Percentiles rank a stretch among this genome's conserved stretches.
phyloP scores from a whole-genome alignment of 495 filamentous ascomycete genomes.

The Bacidia rubella region DNA sequence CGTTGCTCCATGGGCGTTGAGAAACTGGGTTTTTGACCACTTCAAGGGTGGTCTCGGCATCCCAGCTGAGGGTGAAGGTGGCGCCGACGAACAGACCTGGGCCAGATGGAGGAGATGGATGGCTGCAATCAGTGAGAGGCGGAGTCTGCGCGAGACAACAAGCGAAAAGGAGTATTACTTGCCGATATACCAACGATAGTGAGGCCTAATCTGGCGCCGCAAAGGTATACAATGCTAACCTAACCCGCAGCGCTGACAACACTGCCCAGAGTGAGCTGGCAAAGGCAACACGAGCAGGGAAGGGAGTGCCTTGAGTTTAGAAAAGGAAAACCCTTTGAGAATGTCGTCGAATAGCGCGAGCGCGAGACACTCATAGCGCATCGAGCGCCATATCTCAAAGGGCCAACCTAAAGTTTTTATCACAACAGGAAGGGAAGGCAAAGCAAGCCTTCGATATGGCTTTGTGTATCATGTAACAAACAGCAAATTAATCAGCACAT shows the following conservation, averaged over 20 bases:
- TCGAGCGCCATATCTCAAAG: too few relatives aligned
- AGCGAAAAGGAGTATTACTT: constrained; percentile 49
- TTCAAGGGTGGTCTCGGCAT: constrained; percentile 54
- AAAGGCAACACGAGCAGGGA: constrained; percentile 50
- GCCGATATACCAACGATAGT: constrained; percentile 51
- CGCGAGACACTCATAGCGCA: too few relatives aligned
- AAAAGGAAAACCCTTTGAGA: too few relatives aligned
- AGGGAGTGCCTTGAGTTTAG: constrained; percentile 48
- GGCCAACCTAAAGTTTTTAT: too few relatives aligned
- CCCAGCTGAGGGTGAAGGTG: constrained; percentile 34
- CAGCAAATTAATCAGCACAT: too few relatives aligned
- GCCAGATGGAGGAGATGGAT: constrained; percentile 47
- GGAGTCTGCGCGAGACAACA: constrained; percentile 47
- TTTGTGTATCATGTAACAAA: too few relatives aligned
- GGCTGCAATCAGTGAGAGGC: constrained; percentile 36
- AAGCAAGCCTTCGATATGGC: too few relatives aligned
- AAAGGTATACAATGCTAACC: neutral
- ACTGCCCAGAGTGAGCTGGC: constrained; percentile 56
- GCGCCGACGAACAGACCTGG: constrained; percentile 42
- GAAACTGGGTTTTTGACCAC: constrained; percentile 56
- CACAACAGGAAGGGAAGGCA: too few relatives aligned
- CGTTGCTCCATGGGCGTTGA: constrained; percentile 51
- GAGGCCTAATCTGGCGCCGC: neutral
- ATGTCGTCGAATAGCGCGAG: too few relatives aligned
- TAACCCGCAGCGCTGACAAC: constrained; percentile 39